phyloP scores from a whole-genome alignment of 495 filamentous ascomycete genomes.

The Oidiodendron maius region DNA sequence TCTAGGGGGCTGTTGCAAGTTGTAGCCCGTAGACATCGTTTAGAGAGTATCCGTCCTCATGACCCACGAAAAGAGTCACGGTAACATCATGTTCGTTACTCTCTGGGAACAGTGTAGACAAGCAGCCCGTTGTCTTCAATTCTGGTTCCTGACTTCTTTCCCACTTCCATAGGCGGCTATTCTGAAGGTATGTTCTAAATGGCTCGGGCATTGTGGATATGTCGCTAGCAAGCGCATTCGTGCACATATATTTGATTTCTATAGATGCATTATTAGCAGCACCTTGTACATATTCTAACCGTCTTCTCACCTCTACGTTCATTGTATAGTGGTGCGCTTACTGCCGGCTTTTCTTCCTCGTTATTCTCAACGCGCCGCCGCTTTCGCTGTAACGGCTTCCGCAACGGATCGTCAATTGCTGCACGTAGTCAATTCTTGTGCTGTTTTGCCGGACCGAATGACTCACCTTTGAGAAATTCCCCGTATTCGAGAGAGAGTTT shows the following conservation, averaged over 20 bases:
- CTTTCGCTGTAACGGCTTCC: background rate
- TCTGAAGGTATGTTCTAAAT: slow-evolving; percentile 9
- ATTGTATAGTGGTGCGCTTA: background rate
- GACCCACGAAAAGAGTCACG: slow-evolving; percentile 11
- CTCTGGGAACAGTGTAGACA: slow-evolving; percentile 12
- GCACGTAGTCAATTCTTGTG: background rate
- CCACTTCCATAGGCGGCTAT: slow-evolving; percentile 14
- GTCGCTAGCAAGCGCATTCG: slow-evolving; percentile 14
- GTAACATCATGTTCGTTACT: slow-evolving; percentile 11
- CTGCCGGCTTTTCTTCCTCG: background rate
- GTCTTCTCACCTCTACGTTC: slow-evolving; percentile 11
- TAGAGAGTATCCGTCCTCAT: slow-evolving; percentile 2
- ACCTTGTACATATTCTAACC: slow-evolving; percentile 5
- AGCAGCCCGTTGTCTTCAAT: slow-evolving; percentile 13
- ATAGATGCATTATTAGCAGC: slow-evolving; percentile 10
- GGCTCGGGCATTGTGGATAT: slow-evolving; percentile 15
- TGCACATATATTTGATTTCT: slow-evolving; percentile 16
- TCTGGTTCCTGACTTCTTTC: slow-evolving; percentile 12
- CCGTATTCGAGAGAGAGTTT: background rate
- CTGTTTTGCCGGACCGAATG: background rate
- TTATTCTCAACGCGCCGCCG: background rate
- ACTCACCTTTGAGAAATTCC: background rate
- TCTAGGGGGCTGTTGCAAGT: slow-evolving; percentile 11
- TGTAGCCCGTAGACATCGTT: slow-evolving; percentile 11
- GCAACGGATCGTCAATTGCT: background rate